Percentiles rank a stretch among this genome's conserved stretches.
phyloP scores from a whole-genome alignment of 1,284 basidiomycete genomes.

The Wolfiporia cocos region DNA sequence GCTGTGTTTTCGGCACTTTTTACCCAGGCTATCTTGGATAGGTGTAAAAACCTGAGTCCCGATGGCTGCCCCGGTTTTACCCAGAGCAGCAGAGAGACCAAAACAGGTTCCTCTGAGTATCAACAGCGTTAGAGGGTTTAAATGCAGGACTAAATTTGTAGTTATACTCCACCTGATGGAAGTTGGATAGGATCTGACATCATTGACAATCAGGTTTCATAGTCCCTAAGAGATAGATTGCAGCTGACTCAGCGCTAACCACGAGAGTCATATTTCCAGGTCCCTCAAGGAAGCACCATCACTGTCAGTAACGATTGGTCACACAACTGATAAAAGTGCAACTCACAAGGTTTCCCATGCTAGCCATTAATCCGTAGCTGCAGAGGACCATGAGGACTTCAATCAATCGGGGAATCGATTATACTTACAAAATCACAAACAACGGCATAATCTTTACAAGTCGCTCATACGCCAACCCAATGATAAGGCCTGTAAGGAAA shows the following conservation, averaged over 20 bases:
- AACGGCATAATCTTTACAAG: too few relatives aligned
- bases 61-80: slow-evolving; percentile 72
- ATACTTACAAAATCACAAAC: too few relatives aligned
- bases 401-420: too few relatives aligned
- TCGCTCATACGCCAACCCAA: too few relatives aligned
- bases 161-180: slow-evolving; percentile 54
- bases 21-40: slow-evolving; percentile 62
- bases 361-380: slow-evolving; percentile 65
- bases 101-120: slow-evolving; percentile 68
- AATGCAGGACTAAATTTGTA: too few relatives aligned
- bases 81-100: slow-evolving; percentile 65
- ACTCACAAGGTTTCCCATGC: too few relatives aligned
- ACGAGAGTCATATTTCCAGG: slow-evolving; percentile 74
- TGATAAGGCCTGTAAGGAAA: background rate
- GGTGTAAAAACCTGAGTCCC: slow-evolving; percentile 77
- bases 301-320: background rate
- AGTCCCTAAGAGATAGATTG: background rate
- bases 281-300: slow-evolving; percentile 48
- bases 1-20: too few relatives aligned
- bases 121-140: too few relatives aligned
- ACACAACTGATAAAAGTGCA: background rate
- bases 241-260: slow-evolving; percentile 57
- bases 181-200: slow-evolving; percentile 43
- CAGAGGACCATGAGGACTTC: background rate
- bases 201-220: slow-evolving; percentile 1